Conservation (phyloP, 352 stramenopile species). For the Phytophthora boehmeriae region DNA sequence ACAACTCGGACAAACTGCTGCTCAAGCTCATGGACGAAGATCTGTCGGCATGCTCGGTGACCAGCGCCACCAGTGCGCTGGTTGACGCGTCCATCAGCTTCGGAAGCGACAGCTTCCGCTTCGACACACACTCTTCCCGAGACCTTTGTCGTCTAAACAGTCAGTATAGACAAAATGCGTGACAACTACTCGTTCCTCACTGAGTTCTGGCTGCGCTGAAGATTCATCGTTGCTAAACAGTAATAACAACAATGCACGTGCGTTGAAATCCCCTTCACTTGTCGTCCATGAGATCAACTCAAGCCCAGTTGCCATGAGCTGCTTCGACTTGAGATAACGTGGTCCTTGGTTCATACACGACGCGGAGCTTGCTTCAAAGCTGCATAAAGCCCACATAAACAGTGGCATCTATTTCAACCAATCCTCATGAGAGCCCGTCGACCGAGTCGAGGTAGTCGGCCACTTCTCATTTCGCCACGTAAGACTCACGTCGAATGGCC, state of each 20-base stretch:
- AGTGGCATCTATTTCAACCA: constrained; percentile 5
- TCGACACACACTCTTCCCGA: constrained; percentile 26
- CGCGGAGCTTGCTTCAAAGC: constrained; percentile 15
- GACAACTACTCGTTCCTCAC: neutral
- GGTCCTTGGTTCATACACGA: constrained; percentile 26
- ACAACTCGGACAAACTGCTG: constrained; percentile 33
- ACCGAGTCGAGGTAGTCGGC: constrained; percentile 8
- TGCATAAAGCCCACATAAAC: constrained; percentile 1
- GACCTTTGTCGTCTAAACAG: constrained; percentile 37
- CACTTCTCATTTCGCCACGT: constrained; percentile 24
- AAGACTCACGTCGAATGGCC: constrained; percentile 17
- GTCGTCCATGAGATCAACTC: neutral
- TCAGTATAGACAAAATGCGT: too few species aligned
- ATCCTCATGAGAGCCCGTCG: neutral
- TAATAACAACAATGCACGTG: neutral
- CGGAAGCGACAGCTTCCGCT: constrained; percentile 17
- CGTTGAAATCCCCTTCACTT: neutral
- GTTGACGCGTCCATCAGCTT: constrained; percentile 25
- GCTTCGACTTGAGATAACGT: neutral
- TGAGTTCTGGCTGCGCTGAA: neutral
- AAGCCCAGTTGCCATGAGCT: neutral
- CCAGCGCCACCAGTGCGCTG: neutral
- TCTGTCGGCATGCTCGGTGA: constrained; percentile 13
- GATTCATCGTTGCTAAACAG: neutral
- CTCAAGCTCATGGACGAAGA: constrained; percentile 37